Evolutionary conservation across 805 yeast species (phyloP), one percentile per base, ranked within the genome.

Genomic region (Yamadazyma akitaensis): DNA sequence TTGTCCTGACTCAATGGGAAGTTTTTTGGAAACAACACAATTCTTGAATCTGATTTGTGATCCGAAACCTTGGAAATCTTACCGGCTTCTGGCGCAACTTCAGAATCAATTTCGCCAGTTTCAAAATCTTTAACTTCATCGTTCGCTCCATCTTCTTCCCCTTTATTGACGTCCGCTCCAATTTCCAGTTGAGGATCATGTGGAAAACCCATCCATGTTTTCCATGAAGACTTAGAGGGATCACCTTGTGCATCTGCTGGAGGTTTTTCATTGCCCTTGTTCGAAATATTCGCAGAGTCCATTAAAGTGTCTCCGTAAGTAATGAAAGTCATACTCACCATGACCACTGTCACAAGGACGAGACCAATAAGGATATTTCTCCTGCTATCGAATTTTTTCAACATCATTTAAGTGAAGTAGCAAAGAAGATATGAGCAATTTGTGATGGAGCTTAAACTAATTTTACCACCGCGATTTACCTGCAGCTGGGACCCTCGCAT

Each of bases 21-120:
- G n/a, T 33, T 16, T 24, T 48, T 44, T 16, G 51, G 51, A 40
- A 48, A 48, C 12, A 48, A 21, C 1, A 40, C 30, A 4, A 48
- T 37, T 18, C 40, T 43, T 11, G 37, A 36, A 16, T 19, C 26
- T 2, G 44, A 31, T 14, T 35, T 30, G 10, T 26, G 25, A 31
- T 45, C 44, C 5, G 44, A 40, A 19, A 45, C 21, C 26, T 36
- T 45, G 13, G 37, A 10, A n/a, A 45, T 21, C 35, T 34, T 38
- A 3, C 2, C 3, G 10, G 17, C 14, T 24, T 18, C 3, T 4
- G 28, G 9, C 5, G n/a, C 17, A 11, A 2, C 17, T 13, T 14
- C 39, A 4, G 10, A 4, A 11, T 28, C 10, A 9, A 3, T 28
- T 13, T 28, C 32, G 9, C 10, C 32, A 28, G n/a, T 11, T 5